Evolutionary conservation across 2,329 filamentous ascomycete genomes (phyloP).

Genomic region (Diaporthe humulicola): DNA sequence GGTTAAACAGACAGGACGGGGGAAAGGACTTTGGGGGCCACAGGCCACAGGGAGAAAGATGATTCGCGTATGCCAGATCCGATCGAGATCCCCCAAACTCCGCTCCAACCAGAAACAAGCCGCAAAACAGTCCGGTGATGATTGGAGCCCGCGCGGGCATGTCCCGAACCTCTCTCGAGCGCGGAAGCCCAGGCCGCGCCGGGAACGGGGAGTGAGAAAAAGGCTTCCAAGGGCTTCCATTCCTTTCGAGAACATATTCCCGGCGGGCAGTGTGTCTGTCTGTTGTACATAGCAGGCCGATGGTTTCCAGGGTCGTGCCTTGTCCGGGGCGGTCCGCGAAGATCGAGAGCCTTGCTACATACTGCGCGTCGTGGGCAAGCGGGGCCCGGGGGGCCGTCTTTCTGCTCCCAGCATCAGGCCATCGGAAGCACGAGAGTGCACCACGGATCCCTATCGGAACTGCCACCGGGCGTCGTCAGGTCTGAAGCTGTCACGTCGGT

Average conservation of each 20-base stretch:
- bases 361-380: not conserved
- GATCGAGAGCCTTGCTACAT: slow-evolving; percentile 8
- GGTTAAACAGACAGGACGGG: not conserved
- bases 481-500: not conserved
- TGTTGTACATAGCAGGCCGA: not conserved
- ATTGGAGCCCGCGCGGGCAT: slow-evolving; percentile 18
- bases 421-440: not conserved
- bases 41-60: not conserved
- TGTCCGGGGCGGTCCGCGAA: slow-evolving; percentile 18
- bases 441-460: slow-evolving; percentile 4
- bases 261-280: not conserved
- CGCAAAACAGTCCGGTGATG: not conserved
- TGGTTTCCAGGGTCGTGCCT: not conserved
- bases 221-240: not conserved
- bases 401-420: slow-evolving; percentile 11
- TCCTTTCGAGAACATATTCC: not conserved
- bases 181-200: not conserved
- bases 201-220: not conserved
- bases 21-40: not conserved
- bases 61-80: slow-evolving; percentile 9
- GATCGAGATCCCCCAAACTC: slow-evolving; percentile 22
- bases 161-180: not conserved
- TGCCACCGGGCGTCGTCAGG: not conserved
- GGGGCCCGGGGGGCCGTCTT: not conserved
- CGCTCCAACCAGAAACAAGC: not conserved